Percentiles rank a stretch among this genome's conserved stretches.
Evolutionary conservation across 192 early-diverging fungal genomes (phyloP).

Genomic region (Entomortierella chlamydospora): DNA sequence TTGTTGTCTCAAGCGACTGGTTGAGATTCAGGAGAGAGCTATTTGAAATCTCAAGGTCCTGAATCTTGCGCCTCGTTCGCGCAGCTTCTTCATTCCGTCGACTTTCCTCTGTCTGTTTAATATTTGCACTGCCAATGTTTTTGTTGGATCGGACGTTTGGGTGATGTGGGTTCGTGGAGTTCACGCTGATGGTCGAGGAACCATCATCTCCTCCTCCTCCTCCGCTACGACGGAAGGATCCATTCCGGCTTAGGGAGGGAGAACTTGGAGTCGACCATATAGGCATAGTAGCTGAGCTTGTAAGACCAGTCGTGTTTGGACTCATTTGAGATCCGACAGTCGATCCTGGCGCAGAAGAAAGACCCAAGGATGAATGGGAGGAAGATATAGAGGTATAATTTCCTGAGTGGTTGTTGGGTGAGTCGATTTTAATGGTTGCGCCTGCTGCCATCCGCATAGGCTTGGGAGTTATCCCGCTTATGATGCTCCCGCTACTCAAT

Average conservation of each 20-base stretch:
- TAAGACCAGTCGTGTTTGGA: neutral
- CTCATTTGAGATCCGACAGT: constrained; percentile 8
- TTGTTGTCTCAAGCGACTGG: constrained; percentile 61
- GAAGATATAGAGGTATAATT: neutral
- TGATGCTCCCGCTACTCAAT: constrained; percentile 1
- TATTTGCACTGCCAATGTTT: constrained; percentile 2
- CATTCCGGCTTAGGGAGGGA: constrained; percentile 2
- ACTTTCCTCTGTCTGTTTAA: constrained; percentile 30
- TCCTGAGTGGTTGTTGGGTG: neutral
- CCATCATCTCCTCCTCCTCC: constrained; percentile 17
- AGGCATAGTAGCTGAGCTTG: neutral
- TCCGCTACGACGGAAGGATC: neutral
- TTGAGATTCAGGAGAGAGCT: constrained; percentile 62
- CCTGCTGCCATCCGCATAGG: constrained; percentile 44
- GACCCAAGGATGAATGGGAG: constrained; percentile 8
- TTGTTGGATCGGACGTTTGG: constrained; percentile 17
- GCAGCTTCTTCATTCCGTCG: constrained; percentile 39
- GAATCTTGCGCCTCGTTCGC: constrained; percentile 57
- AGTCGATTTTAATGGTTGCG: constrained; percentile 33
- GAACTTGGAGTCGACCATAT: neutral
- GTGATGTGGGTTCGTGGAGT: constrained; percentile 8
- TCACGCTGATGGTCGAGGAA: constrained; percentile 14
- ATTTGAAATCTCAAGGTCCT: constrained; percentile 69
- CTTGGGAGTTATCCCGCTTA: constrained; percentile 1
- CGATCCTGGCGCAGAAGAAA: constrained; percentile 7